Evolutionary conservation across 2,329 filamentous ascomycete genomes (phyloP), one percentile per base, ranked within the genome.

Genomic region (Xylaria sp.): DNA sequence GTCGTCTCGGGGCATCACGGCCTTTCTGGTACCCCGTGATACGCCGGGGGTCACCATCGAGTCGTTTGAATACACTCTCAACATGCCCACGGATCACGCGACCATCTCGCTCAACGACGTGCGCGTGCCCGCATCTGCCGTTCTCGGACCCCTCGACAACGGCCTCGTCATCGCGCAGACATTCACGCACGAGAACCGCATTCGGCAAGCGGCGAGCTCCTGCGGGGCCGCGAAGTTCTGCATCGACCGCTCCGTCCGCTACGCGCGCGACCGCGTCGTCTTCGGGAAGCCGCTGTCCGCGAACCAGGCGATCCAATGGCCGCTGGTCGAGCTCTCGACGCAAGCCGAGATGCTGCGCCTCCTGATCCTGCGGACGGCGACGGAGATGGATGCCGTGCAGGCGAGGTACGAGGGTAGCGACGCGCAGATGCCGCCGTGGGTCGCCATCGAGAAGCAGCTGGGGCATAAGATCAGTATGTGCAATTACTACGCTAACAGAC

Each of bases 51-150:
- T 90, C 18, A 81, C 82, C 25, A 83, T 89, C 8, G 82, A 85
- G 55, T 88, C 85, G 46, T 90, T 88, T 72, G 85, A 90, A 77
- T 90, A 88, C 86, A 90, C 88, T 1, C 83, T 90, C 62, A 90
- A 90, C 73, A 91, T 90, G 88, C 88, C 88, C 0, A 90, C 88
- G 6, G 88, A 91, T 75, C 88, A 90, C 75, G 88, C 88, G 2
- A 90, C 88, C 0, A 81, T 90, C 48, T 82, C 83, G 1, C 79
- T 90, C 54, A 83, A 83, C n/a, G 78, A 86, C 65, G 88, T 89
- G n/a, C 86, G 82, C 74, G 86, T 90, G 0, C 86, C 88, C 0
- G 79, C 81, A 15, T 82, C 81, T 23, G 81, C 86, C 1, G 79
- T 89, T 41, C 80, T 90, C 1, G 88, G 88, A 0, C 79, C 81